phyloP scores from a whole-genome alignment of 768 basidiomycete genomes.

The Boletus bicolor region DNA sequence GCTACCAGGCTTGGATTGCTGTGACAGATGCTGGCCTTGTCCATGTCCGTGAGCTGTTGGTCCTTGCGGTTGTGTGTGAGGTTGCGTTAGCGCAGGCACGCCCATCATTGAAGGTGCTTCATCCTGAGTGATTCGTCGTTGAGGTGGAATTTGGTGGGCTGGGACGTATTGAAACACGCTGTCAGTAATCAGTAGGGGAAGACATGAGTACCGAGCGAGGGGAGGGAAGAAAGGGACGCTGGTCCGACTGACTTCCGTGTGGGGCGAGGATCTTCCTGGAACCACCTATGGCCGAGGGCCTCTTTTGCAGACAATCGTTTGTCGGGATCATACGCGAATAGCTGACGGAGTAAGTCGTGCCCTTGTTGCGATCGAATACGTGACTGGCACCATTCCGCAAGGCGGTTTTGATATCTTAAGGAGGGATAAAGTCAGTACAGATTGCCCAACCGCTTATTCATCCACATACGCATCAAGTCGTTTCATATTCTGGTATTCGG shows the following conservation, averaged over 20 bases:
- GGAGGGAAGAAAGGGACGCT: not conserved
- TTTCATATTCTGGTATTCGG: conserved; percentile 82
- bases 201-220: conserved; percentile 4
- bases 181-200: not conserved
- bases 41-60: conserved; percentile 47
- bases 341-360: conserved; percentile 77
- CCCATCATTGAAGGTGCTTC: conserved; percentile 88
- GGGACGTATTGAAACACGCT: conserved; percentile 75
- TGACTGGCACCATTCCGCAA: conserved; percentile 70
- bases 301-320: conserved; percentile 78
- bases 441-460: not conserved
- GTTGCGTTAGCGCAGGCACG: conserved; percentile 45
- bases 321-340: conserved; percentile 92
- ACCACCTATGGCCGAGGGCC: conserved; percentile 86
- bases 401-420: conserved; percentile 55
- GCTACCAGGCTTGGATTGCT: conserved; percentile 53
- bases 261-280: conserved; percentile 84
- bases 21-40: conserved; percentile 40
- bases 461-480: conserved; percentile 65
- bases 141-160: conserved; percentile 72
- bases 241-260: conserved; percentile 68
- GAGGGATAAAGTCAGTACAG: conserved; percentile 19
- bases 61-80: conserved; percentile 40
- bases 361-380: conserved; percentile 61
- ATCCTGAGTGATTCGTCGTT: conserved; percentile 87